These are phyloP conservation scores for Penicillium manginii DNA, from an alignment of 495 filamentous ascomycete genomes.

Conservation along the genomic window DNA sequence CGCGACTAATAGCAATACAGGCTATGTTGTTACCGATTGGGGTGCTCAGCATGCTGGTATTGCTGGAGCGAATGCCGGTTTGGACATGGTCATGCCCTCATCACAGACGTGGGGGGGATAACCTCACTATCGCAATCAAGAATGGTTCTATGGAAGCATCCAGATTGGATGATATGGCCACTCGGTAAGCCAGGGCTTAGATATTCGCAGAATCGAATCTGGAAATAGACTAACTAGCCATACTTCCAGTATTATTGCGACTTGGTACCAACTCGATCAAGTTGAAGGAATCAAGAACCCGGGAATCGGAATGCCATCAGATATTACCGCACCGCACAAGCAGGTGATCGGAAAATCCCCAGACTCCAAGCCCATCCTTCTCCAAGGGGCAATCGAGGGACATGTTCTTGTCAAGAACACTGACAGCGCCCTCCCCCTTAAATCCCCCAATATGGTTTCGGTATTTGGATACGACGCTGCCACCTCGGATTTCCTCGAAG, in stretches of 20 bases:
- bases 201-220: background rate
- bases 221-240: conserved; percentile 24
- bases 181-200: conserved; percentile 43
- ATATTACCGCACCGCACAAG: conserved; percentile 70
- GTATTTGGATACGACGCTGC: conserved; percentile 72
- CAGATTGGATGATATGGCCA: conserved; percentile 61
- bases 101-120: conserved; percentile 47
- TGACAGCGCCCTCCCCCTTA: conserved; percentile 64
- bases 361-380: conserved; percentile 53
- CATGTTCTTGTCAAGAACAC: conserved; percentile 78
- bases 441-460: conserved; percentile 56
- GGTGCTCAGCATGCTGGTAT: conserved; percentile 60
- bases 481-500: conserved; percentile 66
- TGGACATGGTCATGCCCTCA: conserved; percentile 64
- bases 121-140: conserved; percentile 56
- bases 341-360: conserved; percentile 55
- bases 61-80: conserved; percentile 54
- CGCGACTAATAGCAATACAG: conserved; percentile 41
- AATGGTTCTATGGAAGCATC: conserved; percentile 48
- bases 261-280: conserved; percentile 84
- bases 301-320: conserved; percentile 65
- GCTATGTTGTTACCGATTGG: conserved; percentile 62
- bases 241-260: conserved; percentile 66
- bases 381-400: conserved; percentile 61
- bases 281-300: conserved; percentile 58